These are phyloP conservation scores for Paecilomyces formosus DNA, from an alignment of 2,329 filamentous ascomycete genomes.

Conservation along the genomic window DNA sequence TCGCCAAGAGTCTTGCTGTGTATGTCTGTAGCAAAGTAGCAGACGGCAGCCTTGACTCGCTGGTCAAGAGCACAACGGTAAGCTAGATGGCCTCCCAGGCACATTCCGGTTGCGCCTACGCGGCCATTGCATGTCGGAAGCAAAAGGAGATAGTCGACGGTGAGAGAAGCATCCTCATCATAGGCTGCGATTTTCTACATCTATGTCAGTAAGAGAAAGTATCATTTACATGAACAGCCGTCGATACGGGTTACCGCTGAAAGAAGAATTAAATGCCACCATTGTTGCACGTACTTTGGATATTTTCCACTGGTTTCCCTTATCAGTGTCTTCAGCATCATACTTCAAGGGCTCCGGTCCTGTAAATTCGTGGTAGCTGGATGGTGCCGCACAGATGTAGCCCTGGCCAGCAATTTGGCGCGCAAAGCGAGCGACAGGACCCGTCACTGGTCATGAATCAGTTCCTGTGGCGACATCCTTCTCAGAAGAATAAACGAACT, in stretches of 20 bases:
- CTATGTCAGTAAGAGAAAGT: background rate
- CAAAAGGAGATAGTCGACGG: constrained; percentile 62
- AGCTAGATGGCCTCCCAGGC: constrained; percentile 82
- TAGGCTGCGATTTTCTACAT: constrained; percentile 71
- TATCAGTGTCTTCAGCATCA: constrained; percentile 78
- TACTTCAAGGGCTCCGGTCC: constrained; percentile 78
- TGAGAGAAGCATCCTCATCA: constrained; percentile 66
- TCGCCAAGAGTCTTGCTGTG: constrained; percentile 71
- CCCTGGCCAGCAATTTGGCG: constrained; percentile 87
- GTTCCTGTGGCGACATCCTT: background rate
- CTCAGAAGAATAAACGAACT: constrained; percentile 4
- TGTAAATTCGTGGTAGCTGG: constrained; percentile 88
- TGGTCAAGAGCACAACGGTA: constrained; percentile 66
- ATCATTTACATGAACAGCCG: background rate
- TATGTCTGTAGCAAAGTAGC: constrained; percentile 90
- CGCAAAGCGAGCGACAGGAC: constrained; percentile 80
- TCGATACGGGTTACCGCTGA: background rate
- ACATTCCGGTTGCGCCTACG: constrained; percentile 81
- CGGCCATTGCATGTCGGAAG: constrained; percentile 73
- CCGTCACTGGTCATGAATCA: constrained; percentile 57
- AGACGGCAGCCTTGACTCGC: constrained; percentile 67
- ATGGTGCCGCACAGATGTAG: constrained; percentile 86
- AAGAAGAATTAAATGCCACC: background rate
- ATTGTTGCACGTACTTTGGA: constrained; percentile 51
- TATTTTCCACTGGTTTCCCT: constrained; percentile 80